Percentiles rank a stretch among this genome's conserved stretches.
Evolutionary conservation across 2,329 filamentous ascomycete species (phyloP).

Genomic region (Penicillium aurantiogriseum): DNA sequence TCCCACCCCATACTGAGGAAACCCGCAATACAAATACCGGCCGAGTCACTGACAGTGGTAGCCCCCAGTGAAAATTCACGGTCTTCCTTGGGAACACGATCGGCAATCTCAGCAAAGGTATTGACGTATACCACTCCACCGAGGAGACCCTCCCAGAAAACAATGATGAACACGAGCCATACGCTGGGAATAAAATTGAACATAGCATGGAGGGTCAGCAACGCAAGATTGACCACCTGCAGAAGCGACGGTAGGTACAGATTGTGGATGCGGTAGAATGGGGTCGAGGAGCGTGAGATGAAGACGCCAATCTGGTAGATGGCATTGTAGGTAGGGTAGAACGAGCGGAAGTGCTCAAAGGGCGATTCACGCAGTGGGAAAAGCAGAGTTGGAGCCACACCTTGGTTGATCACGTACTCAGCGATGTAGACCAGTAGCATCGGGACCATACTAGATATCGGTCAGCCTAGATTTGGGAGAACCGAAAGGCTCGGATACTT

Average conservation of each 20-base stretch:
- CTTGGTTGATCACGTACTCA: slow-evolving; percentile 97
- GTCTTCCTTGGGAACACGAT: slow-evolving; percentile 72
- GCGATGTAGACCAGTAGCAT: slow-evolving; percentile 89
- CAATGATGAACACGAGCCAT: slow-evolving; percentile 77
- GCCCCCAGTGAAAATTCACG: slow-evolving; percentile 89
- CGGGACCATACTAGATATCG: slow-evolving; percentile 69
- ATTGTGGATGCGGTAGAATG: slow-evolving; percentile 76
- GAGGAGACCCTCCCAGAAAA: slow-evolving; percentile 93
- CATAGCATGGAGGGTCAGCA: slow-evolving; percentile 74
- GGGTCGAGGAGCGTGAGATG: slow-evolving; percentile 85
- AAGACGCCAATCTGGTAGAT: slow-evolving; percentile 96
- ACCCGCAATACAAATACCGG: slow-evolving; percentile 83
- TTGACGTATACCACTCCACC: slow-evolving; percentile 94
- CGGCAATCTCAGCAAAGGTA: slow-evolving; percentile 91
- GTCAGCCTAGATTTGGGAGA: neutral
- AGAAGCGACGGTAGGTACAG: slow-evolving; percentile 81
- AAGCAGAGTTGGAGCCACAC: slow-evolving; percentile 82
- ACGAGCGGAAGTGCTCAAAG: slow-evolving; percentile 76
- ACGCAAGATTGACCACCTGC: slow-evolving; percentile 72
- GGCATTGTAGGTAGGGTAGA: slow-evolving; percentile 92
- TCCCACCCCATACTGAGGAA: slow-evolving; percentile 82
- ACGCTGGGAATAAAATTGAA: slow-evolving; percentile 80
- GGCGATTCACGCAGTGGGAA: slow-evolving; percentile 77
- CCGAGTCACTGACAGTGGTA: slow-evolving; percentile 88
- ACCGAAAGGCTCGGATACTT: slow-evolving; percentile 27